phyloP scores from a whole-genome alignment of 495 filamentous ascomycete species.

The Podospora appendiculata region DNA sequence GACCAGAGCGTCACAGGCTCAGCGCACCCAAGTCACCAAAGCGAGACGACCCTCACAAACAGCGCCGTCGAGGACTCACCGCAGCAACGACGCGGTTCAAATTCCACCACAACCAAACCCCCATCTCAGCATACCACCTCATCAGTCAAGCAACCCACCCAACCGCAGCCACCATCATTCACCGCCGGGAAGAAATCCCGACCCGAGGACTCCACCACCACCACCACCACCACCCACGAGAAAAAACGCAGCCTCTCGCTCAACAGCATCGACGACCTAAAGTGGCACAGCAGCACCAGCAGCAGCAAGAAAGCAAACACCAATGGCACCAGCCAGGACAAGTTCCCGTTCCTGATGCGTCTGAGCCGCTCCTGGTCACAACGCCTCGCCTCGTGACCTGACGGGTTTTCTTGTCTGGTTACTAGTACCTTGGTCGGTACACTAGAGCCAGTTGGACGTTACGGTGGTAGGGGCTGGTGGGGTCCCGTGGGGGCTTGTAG shows the following conservation, averaged over 20 bases:
- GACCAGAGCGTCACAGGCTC: neutral
- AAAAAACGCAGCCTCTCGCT: conserved; percentile 4
- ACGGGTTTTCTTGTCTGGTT: too few species aligned
- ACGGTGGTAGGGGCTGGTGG: too few species aligned
- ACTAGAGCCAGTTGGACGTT: too few species aligned
- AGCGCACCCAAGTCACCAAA: neutral
- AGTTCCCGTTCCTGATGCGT: neutral
- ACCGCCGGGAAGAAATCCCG: neutral
- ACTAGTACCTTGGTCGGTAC: too few species aligned
- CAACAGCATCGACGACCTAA: conserved; percentile 2
- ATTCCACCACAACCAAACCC: neutral
- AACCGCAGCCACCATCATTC: neutral
- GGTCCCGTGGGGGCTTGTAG: too few species aligned
- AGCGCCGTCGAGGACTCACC: neutral
- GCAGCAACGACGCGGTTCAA: too few species aligned
- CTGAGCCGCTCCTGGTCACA: neutral
- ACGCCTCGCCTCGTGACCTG: too few species aligned
- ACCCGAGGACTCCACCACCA: neutral
- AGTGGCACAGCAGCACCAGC: neutral
- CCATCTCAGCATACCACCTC: neutral
- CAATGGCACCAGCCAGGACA: neutral
- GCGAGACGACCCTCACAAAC: neutral
- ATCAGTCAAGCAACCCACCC: neutral
- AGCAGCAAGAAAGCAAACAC: neutral
- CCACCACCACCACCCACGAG: neutral